phyloP scores from a whole-genome alignment of 352 stramenopile genomes.

The Blastocystis sp. region DNA sequence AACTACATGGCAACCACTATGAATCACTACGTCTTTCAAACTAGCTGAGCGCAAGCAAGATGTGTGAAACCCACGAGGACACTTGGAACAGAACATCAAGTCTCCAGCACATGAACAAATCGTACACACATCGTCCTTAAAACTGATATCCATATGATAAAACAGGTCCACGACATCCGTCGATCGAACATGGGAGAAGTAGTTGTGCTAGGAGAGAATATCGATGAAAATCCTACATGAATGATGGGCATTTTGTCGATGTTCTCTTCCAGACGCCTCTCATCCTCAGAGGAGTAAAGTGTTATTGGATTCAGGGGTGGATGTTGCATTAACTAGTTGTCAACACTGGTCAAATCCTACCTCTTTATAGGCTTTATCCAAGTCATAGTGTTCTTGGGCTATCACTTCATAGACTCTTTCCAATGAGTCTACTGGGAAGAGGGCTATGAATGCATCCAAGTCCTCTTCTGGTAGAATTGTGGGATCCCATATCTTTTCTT shows the following conservation, averaged over 20 bases:
- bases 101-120: neutral
- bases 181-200: neutral
- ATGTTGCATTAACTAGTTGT: neutral
- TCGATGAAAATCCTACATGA: neutral
- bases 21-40: neutral
- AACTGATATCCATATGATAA: conserved; percentile 42
- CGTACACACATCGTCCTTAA: conserved; percentile 44
- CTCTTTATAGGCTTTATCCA: conserved; percentile 12
- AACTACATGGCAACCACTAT: neutral
- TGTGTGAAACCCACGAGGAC: conserved; percentile 25
- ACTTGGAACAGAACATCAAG: conserved; percentile 24
- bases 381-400: neutral
- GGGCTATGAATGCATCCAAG: neutral
- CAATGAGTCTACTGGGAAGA: conserved; percentile 7
- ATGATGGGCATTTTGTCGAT: conserved; percentile 19
- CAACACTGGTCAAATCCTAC: neutral
- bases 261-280: conserved; percentile 32
- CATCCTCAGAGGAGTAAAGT: conserved; percentile 1
- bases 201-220: neutral
- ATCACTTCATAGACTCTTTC: conserved; percentile 35
- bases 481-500: conserved; percentile 13
- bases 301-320: conserved; percentile 28
- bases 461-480: neutral
- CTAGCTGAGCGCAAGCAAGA: neutral
- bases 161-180: conserved; percentile 34